Evolutionary conservation across 441 rosid species (phyloP), one percentile per base, ranked within the genome.

Genomic region (Erysimum cheiri): DNA sequence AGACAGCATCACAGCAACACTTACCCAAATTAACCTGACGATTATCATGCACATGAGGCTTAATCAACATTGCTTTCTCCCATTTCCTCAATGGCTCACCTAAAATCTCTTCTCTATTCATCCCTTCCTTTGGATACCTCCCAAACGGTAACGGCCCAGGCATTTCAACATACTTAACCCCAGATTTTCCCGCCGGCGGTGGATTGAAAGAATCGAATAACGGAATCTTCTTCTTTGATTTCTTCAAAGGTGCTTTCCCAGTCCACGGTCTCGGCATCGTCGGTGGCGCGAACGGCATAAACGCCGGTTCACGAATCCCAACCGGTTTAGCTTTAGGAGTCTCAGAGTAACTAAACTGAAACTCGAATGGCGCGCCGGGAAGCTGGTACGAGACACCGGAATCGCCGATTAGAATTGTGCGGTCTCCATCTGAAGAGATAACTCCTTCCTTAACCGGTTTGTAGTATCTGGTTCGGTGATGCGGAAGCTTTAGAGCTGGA

Each of bases 241-340:
- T 85, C 73, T 86, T 87, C 80, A 89, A 50, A 40, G 96, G 91
- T 13, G 90, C 87, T 70, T 89, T 89, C 47, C 96, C 96, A 0
- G 97, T 93, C 98, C 98, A 91, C 2, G 98, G 97, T 35, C 98
- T 80, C 12, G 89, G 87, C 97, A 91, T 91, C 31, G 97, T 83
- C 47, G 98, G 97, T 0, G 97, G 96, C 2, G 87, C 97, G 41
- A 93, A 91, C 1, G 98, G 97, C 81, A 89, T 72, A 69, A 85
- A 91, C 39, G 98, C 96, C 35, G 96, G 98, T 75, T 93, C 98
- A 0, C 98, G 88, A 0, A 93, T 88, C 0, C 94, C 97, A 10
- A 88, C 37, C 4, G 98, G 97, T 48, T 88, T 87, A 14, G 70
- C 93, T 15, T 84, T 85, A 0, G 97, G 96, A 24, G 85, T 83